Evolutionary conservation across 2,329 filamentous ascomycete genomes (phyloP).

Genomic region (Microthyrium microscopicum): DNA sequence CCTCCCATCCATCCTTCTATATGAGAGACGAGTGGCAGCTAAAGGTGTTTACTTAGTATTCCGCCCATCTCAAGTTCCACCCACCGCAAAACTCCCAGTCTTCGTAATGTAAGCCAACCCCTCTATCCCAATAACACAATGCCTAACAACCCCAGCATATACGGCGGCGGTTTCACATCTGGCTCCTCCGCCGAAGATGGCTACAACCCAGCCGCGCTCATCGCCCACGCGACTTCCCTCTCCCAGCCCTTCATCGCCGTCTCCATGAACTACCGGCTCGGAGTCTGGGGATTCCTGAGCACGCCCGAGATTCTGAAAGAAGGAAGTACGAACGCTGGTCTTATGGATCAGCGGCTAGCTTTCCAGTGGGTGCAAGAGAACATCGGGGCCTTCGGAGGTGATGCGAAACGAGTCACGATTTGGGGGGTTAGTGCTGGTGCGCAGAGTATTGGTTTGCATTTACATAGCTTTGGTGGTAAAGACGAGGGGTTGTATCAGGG

Average conservation of each 20-base stretch:
- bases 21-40: not conserved
- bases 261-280: constrained; percentile 37
- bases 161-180: constrained; percentile 2
- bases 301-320: constrained; percentile 24
- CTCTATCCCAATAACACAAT: no score
- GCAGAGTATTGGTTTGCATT: constrained; percentile 31
- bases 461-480: constrained; percentile 1
- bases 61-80: not conserved
- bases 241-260: constrained; percentile 28
- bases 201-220: not conserved
- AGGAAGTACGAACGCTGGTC: constrained; percentile 41
- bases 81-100: no score
- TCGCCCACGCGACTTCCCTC: not conserved
- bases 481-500: constrained; percentile 2
- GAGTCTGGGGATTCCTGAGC: constrained; percentile 36
- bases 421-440: constrained; percentile 40
- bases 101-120: no score
- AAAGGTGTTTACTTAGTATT: not conserved
- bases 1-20: not conserved
- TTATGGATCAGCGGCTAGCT: constrained; percentile 42
- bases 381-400: constrained; percentile 37
- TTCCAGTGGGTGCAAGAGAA: constrained; percentile 38
- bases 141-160: no score
- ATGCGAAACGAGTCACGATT: constrained; percentile 35
- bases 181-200: not conserved